These are phyloP conservation scores for Syzygium aromaticum DNA, from an alignment of 345 rosid genomes.

Conservation along the genomic window DNA sequence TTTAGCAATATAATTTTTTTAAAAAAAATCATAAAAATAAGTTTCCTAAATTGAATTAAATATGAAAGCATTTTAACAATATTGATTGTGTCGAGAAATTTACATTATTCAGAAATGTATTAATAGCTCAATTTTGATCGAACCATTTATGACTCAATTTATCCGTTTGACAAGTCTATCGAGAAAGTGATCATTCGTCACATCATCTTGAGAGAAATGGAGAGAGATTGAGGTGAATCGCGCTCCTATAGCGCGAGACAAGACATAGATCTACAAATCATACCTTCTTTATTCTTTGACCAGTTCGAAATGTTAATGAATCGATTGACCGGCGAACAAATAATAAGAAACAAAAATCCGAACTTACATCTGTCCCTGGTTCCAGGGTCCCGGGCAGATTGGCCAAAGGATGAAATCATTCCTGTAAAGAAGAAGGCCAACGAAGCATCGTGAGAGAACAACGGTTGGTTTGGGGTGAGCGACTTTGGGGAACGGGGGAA, in stretches of 20 bases:
- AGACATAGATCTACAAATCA: neutral
- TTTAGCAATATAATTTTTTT: no score
- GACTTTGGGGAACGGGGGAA: neutral
- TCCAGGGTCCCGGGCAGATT: neutral
- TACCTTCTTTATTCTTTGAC: neutral
- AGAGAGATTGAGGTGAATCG: neutral
- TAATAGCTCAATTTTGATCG: no score
- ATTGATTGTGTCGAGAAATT: no score
- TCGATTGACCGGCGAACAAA: neutral
- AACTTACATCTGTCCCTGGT: neutral
- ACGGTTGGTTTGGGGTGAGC: neutral
- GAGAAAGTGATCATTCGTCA: neutral
- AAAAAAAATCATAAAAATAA: no score
- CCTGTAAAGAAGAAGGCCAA: neutral
- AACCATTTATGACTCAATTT: no score
- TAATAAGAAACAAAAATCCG: neutral
- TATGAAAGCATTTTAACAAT: no score
- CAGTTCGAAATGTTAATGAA: neutral
- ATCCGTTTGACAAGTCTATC: no score
- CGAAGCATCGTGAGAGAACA: neutral
- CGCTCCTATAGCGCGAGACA: fast-evolving
- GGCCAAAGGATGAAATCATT: neutral
- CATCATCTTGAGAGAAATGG: neutral
- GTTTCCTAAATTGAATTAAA: no score
- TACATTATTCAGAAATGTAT: no score